phyloP scores from a whole-genome alignment of 202 grass and related monocot genomes.

The Musa balbisiana region DNA sequence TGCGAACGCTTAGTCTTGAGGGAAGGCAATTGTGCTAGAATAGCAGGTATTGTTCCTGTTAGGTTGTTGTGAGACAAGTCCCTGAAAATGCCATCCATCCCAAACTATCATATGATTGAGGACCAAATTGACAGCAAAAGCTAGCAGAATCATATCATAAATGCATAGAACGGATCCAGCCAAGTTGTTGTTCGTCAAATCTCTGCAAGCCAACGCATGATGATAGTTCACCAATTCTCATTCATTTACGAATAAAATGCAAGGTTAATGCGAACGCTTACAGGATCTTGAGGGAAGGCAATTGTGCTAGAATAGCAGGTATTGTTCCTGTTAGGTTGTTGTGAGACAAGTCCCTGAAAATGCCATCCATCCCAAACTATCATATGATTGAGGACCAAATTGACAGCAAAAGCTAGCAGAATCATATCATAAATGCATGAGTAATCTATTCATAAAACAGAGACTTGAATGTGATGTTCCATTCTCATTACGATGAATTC shows the following conservation, averaged over 20 bases:
- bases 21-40: constrained; percentile 22
- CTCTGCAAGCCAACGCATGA: too few species aligned
- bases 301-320: constrained; percentile 30
- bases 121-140: neutral
- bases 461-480: neutral
- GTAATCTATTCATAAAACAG: neutral
- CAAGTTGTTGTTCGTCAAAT: too few species aligned
- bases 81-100: constrained; percentile 20
- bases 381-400: neutral
- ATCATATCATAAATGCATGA: neutral
- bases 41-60: constrained; percentile 39
- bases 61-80: constrained; percentile 54
- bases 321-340: constrained; percentile 49
- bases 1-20: constrained; percentile 33
- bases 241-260: neutral
- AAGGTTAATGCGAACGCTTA: constrained; percentile 19
- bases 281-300: constrained; percentile 35
- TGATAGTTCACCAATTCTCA: too few species aligned
- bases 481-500: too few species aligned
- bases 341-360: constrained; percentile 48
- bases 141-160: neutral
- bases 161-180: too few species aligned
- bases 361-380: neutral
- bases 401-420: neutral
- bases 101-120: neutral